Percentiles rank a stretch among this genome's conserved stretches.
Evolutionary conservation across 148 eudicot genomes (phyloP).

Genomic region (Simmondsia chinensis): DNA sequence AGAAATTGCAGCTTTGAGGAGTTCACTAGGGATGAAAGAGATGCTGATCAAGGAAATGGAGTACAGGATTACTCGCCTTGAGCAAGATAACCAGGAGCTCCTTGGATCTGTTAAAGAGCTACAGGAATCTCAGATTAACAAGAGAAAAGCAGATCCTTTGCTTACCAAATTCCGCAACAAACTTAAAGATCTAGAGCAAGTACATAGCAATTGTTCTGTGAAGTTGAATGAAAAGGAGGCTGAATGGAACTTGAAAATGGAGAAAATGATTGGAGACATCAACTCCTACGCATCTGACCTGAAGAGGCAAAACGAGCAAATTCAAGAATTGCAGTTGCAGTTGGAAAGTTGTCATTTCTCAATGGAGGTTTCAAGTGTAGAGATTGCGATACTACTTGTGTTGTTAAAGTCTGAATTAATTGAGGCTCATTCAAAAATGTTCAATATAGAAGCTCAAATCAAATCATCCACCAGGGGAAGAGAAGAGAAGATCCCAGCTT

Average conservation of each 20-base stretch:
- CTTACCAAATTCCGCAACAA: constrained; percentile 38
- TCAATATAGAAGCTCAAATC: constrained; percentile 23
- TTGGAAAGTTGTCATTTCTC: constrained; percentile 42
- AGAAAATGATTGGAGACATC: constrained; percentile 34
- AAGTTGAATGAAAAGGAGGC: constrained; percentile 51
- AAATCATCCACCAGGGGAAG: constrained; percentile 9
- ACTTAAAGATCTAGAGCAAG: constrained; percentile 45
- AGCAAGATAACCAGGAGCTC: constrained; percentile 61
- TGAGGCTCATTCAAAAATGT: constrained; percentile 27
- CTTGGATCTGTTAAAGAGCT: constrained; percentile 45
- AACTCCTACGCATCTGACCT: constrained; percentile 22
- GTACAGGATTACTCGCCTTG: constrained; percentile 40
- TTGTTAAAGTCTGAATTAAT: constrained; percentile 46
- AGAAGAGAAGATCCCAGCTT: constrained; percentile 13
- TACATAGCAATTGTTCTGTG: constrained; percentile 32
- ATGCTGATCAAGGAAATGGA: constrained; percentile 43
- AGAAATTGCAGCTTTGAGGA: constrained; percentile 49
- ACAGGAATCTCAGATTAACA: constrained; percentile 51
- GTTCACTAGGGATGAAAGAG: constrained; percentile 39
- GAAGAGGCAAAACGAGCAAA: constrained; percentile 29
- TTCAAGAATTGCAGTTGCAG: constrained; percentile 34
- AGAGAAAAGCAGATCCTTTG: constrained; percentile 29
- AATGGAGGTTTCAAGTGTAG: constrained; percentile 47
- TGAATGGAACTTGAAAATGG: constrained; percentile 44
- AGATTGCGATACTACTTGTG: constrained; percentile 32